A percentile compares a stretch with the other conserved stretches of the same genome.
These are phyloP conservation scores for Aurantiochytrium sp. DNA, from an alignment of 108 stramenopile genomes.

Conservation along the genomic window DNA sequence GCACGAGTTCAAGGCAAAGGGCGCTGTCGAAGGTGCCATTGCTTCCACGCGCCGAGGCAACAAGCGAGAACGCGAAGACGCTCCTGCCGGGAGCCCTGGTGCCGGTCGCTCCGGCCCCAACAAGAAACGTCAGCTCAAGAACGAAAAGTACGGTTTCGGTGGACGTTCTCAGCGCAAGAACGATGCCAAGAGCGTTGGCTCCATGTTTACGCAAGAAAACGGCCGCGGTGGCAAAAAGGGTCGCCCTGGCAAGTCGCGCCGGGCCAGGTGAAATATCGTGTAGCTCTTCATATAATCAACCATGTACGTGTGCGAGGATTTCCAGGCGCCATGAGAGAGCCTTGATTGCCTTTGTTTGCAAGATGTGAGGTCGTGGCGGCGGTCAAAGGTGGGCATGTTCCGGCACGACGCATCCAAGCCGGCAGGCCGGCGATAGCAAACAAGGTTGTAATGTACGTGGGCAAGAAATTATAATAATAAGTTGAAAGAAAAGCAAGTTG, in stretches of 20 bases:
- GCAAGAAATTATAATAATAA: too few relatives aligned
- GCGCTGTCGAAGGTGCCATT: conserved; percentile 41
- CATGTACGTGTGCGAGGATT: too few relatives aligned
- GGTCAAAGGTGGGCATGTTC: too few relatives aligned
- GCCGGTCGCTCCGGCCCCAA: neutral
- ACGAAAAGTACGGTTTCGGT: conserved; percentile 54
- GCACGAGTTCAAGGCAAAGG: conserved; percentile 75
- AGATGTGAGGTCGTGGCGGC: too few relatives aligned
- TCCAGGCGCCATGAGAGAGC: too few relatives aligned
- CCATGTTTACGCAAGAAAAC: neutral
- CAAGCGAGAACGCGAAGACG: conserved; percentile 33
- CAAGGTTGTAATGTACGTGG: too few relatives aligned
- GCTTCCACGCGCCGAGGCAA: conserved; percentile 33
- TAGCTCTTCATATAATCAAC: too few relatives aligned
- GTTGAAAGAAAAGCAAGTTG: too few relatives aligned
- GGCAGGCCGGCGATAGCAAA: too few relatives aligned
- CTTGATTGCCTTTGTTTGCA: too few relatives aligned
- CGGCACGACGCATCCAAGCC: too few relatives aligned
- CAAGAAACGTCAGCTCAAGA: conserved; percentile 25
- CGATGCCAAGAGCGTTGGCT: conserved; percentile 15
- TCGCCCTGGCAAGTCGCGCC: neutral
- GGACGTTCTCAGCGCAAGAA: conserved; percentile 30
- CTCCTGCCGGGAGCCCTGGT: conserved; percentile 49
- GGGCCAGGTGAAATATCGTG: neutral
- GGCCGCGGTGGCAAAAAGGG: neutral